A percentile compares a stretch with the other conserved stretches of the same genome.
phyloP scores from a whole-genome alignment of 2,329 filamentous ascomycete species.

The Rachicladosporium sp. region DNA sequence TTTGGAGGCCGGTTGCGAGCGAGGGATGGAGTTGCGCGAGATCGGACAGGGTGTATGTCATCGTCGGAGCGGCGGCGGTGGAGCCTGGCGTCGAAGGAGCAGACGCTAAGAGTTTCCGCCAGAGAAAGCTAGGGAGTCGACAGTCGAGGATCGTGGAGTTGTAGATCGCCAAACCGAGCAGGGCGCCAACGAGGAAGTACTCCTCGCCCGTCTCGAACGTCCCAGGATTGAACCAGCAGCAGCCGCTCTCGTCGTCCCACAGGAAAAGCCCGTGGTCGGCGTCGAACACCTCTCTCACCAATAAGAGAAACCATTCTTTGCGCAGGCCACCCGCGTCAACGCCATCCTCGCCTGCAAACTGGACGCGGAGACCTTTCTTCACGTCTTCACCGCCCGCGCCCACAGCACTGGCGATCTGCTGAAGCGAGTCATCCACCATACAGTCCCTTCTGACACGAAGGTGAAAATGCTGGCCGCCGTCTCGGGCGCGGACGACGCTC shows the following conservation, averaged over 20 bases:
- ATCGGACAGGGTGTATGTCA: slow-evolving; percentile 69
- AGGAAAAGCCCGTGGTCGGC: slow-evolving; percentile 84
- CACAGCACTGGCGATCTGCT: slow-evolving; percentile 72
- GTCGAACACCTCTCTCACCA: slow-evolving; percentile 82
- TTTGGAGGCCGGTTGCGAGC: slow-evolving; percentile 61
- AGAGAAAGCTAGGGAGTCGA: slow-evolving; percentile 76
- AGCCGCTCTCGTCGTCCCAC: slow-evolving; percentile 81
- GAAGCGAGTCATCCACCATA: slow-evolving; percentile 76
- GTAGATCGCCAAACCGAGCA: slow-evolving; percentile 83
- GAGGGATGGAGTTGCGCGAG: slow-evolving; percentile 68
- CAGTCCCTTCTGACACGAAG: slow-evolving; percentile 72
- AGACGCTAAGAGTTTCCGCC: slow-evolving; percentile 71
- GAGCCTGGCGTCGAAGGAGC: slow-evolving; percentile 50
- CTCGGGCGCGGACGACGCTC: slow-evolving; percentile 65
- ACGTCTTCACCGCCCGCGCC: slow-evolving; percentile 71
- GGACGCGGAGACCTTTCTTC: slow-evolving; percentile 78
- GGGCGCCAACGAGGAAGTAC: slow-evolving; percentile 78
- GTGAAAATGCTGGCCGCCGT: slow-evolving; percentile 57
- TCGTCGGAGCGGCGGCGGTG: slow-evolving; percentile 35
- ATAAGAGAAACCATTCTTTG: slow-evolving; percentile 88
- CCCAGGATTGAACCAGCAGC: slow-evolving; percentile 86
- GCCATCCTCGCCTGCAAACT: slow-evolving; percentile 79
- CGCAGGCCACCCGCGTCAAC: slow-evolving; percentile 79
- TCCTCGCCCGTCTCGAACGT: slow-evolving; percentile 86
- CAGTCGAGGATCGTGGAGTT: slow-evolving; percentile 89